phyloP scores from a whole-genome alignment of 2,329 filamentous ascomycete genomes.

The Emergomyces pasteurianus region DNA sequence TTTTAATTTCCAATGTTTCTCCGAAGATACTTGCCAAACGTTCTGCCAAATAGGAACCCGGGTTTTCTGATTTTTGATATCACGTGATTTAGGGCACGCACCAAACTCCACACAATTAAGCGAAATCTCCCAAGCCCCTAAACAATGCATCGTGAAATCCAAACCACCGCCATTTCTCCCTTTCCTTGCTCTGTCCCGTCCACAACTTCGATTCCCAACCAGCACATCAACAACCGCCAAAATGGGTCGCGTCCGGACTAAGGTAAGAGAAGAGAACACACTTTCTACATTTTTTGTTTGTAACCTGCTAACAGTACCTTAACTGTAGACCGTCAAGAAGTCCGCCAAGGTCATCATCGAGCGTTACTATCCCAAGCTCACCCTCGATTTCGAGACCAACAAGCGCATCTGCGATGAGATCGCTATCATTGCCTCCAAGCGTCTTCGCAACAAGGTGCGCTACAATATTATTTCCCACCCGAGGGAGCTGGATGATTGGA shows the following conservation, averaged over 20 bases:
- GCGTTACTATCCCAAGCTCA: constrained; percentile 94
- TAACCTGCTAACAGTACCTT: constrained; percentile 1
- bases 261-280: constrained; percentile 17
- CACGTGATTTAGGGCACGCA: constrained; percentile 11
- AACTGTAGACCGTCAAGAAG: constrained; percentile 55
- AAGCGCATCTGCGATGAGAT: constrained; percentile 99
- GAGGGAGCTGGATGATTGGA: neutral
- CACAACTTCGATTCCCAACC: constrained; percentile 32
- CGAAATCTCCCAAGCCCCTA: constrained; percentile 1
- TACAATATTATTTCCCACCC: neutral
- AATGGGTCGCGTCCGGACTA: constrained; percentile 40
- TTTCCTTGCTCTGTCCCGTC: neutral
- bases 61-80: too few relatives aligned
- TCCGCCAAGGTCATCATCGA: constrained; percentile 99
- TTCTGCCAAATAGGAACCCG: too few relatives aligned
- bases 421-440: constrained; percentile 97
- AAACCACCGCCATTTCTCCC: neutral
- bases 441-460: constrained; percentile 93
- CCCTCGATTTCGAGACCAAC: constrained; percentile 99
- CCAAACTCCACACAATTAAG: constrained; percentile 6
- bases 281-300: neutral
- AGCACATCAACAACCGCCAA: constrained; percentile 25
- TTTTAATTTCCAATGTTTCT: neutral
- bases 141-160: neutral
- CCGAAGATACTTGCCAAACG: too few relatives aligned